phyloP scores from a whole-genome alignment of 2,329 filamentous ascomycete genomes.

The Epichloe gansuensis region DNA sequence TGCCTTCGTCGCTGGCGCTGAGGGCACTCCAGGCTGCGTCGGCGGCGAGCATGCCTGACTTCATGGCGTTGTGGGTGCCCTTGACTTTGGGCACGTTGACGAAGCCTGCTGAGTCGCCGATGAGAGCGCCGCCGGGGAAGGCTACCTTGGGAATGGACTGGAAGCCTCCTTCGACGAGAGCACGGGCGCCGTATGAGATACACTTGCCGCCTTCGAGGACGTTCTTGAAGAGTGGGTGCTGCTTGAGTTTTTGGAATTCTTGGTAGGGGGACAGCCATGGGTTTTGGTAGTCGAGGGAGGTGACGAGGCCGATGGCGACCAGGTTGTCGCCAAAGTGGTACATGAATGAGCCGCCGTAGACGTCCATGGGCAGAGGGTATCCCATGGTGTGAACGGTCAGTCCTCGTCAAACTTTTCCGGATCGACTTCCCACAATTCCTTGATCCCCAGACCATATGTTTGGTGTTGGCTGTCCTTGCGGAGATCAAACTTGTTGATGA shows the following conservation, averaged over 20 bases:
- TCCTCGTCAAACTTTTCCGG: slow-evolving; percentile 82
- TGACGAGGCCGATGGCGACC: slow-evolving; percentile 81
- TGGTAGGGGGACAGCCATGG: slow-evolving; percentile 92
- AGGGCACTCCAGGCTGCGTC: slow-evolving; percentile 80
- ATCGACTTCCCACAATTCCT: slow-evolving; percentile 95
- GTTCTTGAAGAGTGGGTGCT: slow-evolving; percentile 78
- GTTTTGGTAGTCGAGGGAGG: slow-evolving; percentile 90
- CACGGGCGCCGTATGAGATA: slow-evolving; percentile 88
- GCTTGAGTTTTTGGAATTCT: slow-evolving; percentile 98
- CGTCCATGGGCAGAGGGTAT: slow-evolving; percentile 76
- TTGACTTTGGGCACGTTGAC: slow-evolving; percentile 98
- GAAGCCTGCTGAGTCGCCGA: slow-evolving; percentile 93
- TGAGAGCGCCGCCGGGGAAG: slow-evolving; percentile 89
- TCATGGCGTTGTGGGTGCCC: slow-evolving; percentile 96
- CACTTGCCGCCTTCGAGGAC: slow-evolving; percentile 95
- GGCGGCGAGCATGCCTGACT: slow-evolving; percentile 90
- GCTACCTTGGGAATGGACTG: slow-evolving; percentile 96
- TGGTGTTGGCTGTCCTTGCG: slow-evolving; percentile 82
- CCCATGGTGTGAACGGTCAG: slow-evolving; percentile 84
- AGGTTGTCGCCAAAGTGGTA: slow-evolving; percentile 98
- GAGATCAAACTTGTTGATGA: slow-evolving; percentile 87
- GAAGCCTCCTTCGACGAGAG: slow-evolving; percentile 88
- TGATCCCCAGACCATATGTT: slow-evolving; percentile 88
- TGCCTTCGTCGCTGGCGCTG: slow-evolving; percentile 41
- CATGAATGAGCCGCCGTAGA: slow-evolving; percentile 98